Conservation (phyloP, 306 rosid species). For the Prinsepia uniflora region DNA sequence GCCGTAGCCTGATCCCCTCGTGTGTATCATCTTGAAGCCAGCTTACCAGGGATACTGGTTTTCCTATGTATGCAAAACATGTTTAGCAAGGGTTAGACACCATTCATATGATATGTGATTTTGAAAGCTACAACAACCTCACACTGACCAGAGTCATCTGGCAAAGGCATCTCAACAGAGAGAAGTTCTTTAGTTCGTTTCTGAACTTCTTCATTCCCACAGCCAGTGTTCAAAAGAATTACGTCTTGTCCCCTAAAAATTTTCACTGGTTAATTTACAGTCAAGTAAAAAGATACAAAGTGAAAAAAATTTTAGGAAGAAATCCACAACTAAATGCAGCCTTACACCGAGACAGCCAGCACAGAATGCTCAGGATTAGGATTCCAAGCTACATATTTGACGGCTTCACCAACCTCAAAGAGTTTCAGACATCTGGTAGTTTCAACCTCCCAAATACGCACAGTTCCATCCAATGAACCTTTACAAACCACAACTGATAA, state of each 20-base stretch:
- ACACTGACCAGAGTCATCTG: constrained; percentile 64
- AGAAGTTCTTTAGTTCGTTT: constrained; percentile 62
- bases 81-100: constrained; percentile 25
- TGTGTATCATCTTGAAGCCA: constrained; percentile 78
- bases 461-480: constrained; percentile 92
- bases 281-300: constrained; percentile 16
- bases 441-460: constrained; percentile 91
- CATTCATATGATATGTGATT: constrained; percentile 13
- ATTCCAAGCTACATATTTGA: constrained; percentile 85
- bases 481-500: constrained; percentile 25
- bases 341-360: constrained; percentile 76
- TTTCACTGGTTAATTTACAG: constrained; percentile 8
- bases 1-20: constrained; percentile 65
- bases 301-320: background rate
- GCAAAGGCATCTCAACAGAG: constrained; percentile 38
- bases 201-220: constrained; percentile 82
- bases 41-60: constrained; percentile 44
- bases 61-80: constrained; percentile 23
- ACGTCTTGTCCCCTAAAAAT: constrained; percentile 72
- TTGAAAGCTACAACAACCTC: constrained; percentile 10
- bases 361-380: constrained; percentile 68
- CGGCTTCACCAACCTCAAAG: constrained; percentile 78
- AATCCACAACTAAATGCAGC: constrained; percentile 12
- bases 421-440: constrained; percentile 79
- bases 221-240: constrained; percentile 57